Evolutionary conservation across 495 filamentous ascomycete species (phyloP), one percentile per base, ranked within the genome.

Genomic region (Xylaria acuta): DNA sequence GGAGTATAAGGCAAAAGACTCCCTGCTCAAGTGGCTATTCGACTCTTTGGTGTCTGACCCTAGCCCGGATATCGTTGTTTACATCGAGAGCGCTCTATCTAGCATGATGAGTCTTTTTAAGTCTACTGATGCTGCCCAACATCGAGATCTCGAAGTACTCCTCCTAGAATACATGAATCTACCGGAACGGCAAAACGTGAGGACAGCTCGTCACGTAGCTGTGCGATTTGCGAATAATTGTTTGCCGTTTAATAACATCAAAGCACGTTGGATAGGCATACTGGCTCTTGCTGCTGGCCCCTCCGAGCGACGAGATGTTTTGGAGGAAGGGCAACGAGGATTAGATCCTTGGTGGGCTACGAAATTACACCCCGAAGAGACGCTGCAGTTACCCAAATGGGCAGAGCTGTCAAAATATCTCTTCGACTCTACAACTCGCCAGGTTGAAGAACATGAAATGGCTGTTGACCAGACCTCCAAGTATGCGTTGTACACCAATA

Each of bases 141-240:
- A 58, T 59, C 36, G 79, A 76, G 64, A 78, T 79, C 60, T 74
- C 72, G 69, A 76, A 75, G 51, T 80, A 76, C 40, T 94, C 41
- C 84, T 96, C 43, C 77, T 94, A 9, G 82, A 87, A 27, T 89
- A 93, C 69, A 94, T 94, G 90, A 82, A 79, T 7, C 38, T 75
- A 4, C 70, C 76, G 0, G 71, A 70, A n/a, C 43, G 40, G 22
- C 71, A 59, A 78, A 87, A 53, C 72, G 86, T 32, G 83, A 88
- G 49, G 88, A 87, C 58, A 82, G 90, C 91, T 62, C 90, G 93
- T 9, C 95, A 94, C 81, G 89, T 92, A 25, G 92, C 92, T n/a
- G 88, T 96, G 5, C 91, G 94, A 32, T 98, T 94, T 84, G 92
- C 94, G 3, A 98, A 98, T 75, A 86, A 92, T n/a, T 97, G 94